Evolutionary conservation across 257 asterid species (phyloP).

Genomic region (Leonotis leonurus): DNA sequence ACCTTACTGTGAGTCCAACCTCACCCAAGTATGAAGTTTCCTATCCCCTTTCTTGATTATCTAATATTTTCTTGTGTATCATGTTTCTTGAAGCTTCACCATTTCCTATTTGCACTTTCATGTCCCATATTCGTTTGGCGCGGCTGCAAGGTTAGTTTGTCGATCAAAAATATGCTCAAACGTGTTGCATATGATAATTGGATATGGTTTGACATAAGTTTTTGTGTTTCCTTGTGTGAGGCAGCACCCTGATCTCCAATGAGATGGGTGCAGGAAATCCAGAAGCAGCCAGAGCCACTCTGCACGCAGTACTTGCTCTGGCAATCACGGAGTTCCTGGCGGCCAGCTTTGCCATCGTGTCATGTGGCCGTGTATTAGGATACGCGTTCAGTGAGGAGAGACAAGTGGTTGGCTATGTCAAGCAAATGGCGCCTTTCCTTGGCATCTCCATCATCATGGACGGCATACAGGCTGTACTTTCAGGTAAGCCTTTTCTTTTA

Average conservation of each 20-base stretch:
- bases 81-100: conserved; percentile 45
- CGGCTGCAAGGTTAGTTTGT: conserved; percentile 65
- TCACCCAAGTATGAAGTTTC: too few species aligned
- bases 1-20: too few species aligned
- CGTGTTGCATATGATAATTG: neutral
- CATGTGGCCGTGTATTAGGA: conserved; percentile 41
- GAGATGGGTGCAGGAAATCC: conserved; percentile 77
- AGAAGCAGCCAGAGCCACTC: conserved; percentile 38
- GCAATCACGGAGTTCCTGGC: conserved; percentile 39
- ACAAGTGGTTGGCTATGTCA: conserved; percentile 46
- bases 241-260: conserved; percentile 62
- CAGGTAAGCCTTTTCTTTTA: too few species aligned
- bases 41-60: too few species aligned
- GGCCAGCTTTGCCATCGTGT: conserved; percentile 32
- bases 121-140: conserved; percentile 59
- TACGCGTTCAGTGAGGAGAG: conserved; percentile 49
- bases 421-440: conserved; percentile 56
- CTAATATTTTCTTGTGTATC: neutral
- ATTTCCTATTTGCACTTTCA: conserved; percentile 49
- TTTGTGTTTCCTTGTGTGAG: neutral
- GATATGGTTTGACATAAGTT: neutral
- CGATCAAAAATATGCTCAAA: neutral
- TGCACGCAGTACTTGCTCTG: conserved; percentile 34
- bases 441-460: conserved; percentile 49
- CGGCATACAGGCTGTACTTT: conserved; percentile 52